These are phyloP conservation scores for Cryptococcus sp. DNA, from an alignment of 1,284 basidiomycete species.

Conservation along the genomic window DNA sequence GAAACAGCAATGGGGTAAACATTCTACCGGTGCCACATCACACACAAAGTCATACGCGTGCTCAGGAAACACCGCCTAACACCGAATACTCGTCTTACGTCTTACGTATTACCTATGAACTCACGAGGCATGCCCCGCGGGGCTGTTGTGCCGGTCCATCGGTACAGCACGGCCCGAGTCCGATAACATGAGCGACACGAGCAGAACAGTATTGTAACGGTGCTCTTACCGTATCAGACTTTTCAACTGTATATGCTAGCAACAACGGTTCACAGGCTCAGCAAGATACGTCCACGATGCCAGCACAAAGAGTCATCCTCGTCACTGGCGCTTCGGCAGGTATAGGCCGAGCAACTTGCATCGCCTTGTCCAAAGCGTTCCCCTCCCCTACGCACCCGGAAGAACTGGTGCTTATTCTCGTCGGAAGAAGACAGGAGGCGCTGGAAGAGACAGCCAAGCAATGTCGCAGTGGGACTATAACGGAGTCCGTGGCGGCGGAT, in stretches of 20 bases:
- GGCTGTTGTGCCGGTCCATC: too few species aligned
- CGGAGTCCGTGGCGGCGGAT: constrained; percentile 61
- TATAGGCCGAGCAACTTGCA: constrained; percentile 59
- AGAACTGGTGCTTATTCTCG: constrained; percentile 63
- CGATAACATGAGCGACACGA: too few species aligned
- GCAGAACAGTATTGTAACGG: too few species aligned
- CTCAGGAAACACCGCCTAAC: constrained; percentile 4
- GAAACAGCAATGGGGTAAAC: too few species aligned
- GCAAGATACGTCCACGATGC: neutral
- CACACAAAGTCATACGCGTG: constrained; percentile 11
- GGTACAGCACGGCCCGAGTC: too few species aligned
- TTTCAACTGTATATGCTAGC: neutral
- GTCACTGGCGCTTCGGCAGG: constrained; percentile 54
- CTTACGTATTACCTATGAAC: neutral
- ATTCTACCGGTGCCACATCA: too few species aligned
- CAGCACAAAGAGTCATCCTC: constrained; percentile 39
- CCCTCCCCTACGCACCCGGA: constrained; percentile 50
- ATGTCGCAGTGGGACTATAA: constrained; percentile 50
- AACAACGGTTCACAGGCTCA: neutral
- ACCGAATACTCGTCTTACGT: neutral
- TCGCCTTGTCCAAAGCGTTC: constrained; percentile 59
- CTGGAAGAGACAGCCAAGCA: constrained; percentile 61
- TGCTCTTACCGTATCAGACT: too few species aligned
- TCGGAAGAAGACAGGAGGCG: constrained; percentile 61
- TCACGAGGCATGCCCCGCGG: too few species aligned